Conservation (phyloP, 2,329 filamentous ascomycete genomes). For the Xylariaceae sp. region DNA sequence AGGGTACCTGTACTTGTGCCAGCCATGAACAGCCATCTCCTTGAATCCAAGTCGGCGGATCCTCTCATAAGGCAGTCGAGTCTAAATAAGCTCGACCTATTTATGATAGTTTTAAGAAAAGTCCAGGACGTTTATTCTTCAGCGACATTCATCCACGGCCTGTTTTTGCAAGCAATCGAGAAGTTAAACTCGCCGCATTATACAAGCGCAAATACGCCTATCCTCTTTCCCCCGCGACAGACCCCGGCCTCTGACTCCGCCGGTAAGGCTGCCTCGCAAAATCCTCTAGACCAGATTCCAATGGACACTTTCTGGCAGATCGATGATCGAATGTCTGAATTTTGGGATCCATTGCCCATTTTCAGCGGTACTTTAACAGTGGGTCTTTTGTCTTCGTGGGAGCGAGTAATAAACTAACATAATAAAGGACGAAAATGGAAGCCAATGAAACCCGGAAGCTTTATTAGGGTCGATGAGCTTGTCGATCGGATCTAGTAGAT, state of each 20-base stretch:
- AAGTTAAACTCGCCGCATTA: conserved; percentile 19
- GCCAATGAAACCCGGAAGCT: neutral
- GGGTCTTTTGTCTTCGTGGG: neutral
- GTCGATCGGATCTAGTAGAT: too few relatives aligned
- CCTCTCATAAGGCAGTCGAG: conserved; percentile 25
- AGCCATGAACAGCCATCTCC: conserved; percentile 23
- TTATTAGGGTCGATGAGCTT: too few relatives aligned
- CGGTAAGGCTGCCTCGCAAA: neutral
- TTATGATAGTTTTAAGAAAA: conserved; percentile 21
- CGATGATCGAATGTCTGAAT: conserved; percentile 12
- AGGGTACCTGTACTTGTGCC: conserved; percentile 22
- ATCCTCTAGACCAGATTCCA: conserved; percentile 4
- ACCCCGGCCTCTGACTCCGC: neutral
- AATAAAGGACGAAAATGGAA: neutral
- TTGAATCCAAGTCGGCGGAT: conserved; percentile 21
- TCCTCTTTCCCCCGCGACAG: neutral
- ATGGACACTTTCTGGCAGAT: conserved; percentile 16
- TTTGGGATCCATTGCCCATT: conserved; percentile 11
- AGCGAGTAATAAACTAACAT: neutral
- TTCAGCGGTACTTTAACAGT: conserved; percentile 1
- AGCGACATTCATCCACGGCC: conserved; percentile 21
- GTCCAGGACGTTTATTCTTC: conserved; percentile 22
- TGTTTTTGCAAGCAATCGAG: conserved; percentile 23
- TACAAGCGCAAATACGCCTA: conserved; percentile 8
- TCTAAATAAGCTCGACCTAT: conserved; percentile 22